A percentile compares a stretch with the other conserved stretches of the same genome.
Conservation (phyloP, 306 rosid species). For the Chamaecrista fasciculata region DNA sequence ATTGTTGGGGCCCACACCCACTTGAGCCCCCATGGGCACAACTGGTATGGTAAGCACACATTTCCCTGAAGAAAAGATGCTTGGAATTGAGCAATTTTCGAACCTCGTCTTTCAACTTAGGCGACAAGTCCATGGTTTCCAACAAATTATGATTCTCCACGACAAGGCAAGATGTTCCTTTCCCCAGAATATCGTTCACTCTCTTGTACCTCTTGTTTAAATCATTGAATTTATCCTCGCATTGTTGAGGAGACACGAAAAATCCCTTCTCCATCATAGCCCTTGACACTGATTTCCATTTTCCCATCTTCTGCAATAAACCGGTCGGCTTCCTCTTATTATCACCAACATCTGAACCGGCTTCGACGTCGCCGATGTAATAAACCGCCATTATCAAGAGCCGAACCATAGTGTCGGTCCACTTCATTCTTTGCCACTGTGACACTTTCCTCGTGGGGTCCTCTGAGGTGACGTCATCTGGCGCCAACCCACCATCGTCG, state of each 20-base stretch:
- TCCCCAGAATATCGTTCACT: slow-evolving; percentile 91
- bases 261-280: slow-evolving; percentile 90
- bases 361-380: slow-evolving; percentile 90
- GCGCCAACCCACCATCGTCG: slow-evolving; percentile 57
- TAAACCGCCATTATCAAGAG: slow-evolving; percentile 83
- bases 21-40: slow-evolving; percentile 52
- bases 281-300: slow-evolving; percentile 89
- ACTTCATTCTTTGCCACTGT: slow-evolving; percentile 98
- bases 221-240: slow-evolving; percentile 95
- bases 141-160: slow-evolving; percentile 77
- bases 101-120: slow-evolving; percentile 81
- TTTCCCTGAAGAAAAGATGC: slow-evolving; percentile 89
- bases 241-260: slow-evolving; percentile 93
- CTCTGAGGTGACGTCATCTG: slow-evolving; percentile 43
- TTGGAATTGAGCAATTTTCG: slow-evolving; percentile 77
- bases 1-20: slow-evolving; percentile 31
- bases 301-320: slow-evolving; percentile 88
- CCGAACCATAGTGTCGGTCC: slow-evolving; percentile 89
- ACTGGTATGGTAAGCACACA: slow-evolving; percentile 96
- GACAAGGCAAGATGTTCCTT: slow-evolving; percentile 83
- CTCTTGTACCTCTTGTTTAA: slow-evolving; percentile 92
- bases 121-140: slow-evolving; percentile 71
- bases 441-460: slow-evolving; percentile 61
- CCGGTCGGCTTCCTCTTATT: slow-evolving; percentile 71
- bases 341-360: slow-evolving; percentile 55